Conservation (phyloP, 140 eudicot species). For the Cichorium intybus region DNA sequence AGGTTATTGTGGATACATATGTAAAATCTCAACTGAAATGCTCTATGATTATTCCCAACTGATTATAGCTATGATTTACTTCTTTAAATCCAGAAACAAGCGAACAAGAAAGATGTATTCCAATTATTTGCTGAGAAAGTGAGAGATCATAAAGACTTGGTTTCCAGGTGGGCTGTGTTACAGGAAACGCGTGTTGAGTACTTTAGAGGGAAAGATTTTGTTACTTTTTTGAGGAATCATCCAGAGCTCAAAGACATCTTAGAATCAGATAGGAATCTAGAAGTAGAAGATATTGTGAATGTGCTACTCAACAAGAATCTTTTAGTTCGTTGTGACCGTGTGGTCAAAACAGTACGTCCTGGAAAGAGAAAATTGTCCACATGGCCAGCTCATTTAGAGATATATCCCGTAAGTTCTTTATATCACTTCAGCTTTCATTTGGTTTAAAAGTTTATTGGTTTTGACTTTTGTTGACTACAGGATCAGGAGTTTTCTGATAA, state of each 20-base stretch:
- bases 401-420: slow-evolving; percentile 64
- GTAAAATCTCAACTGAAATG: slow-evolving; percentile 1
- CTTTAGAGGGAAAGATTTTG: slow-evolving; percentile 95
- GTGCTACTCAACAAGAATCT: slow-evolving; percentile 73
- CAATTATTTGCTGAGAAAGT: slow-evolving; percentile 95
- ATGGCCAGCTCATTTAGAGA: slow-evolving; percentile 98
- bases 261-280: slow-evolving; percentile 74
- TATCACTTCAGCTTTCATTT: not conserved
- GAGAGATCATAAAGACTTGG: slow-evolving; percentile 91
- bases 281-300: slow-evolving; percentile 83
- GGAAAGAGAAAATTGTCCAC: slow-evolving; percentile 95
- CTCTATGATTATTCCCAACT: not conserved
- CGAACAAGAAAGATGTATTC: slow-evolving; percentile 80
- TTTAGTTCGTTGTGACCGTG: slow-evolving; percentile 94
- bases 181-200: slow-evolving; percentile 99
- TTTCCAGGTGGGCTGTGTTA: slow-evolving; percentile 97
- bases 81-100: slow-evolving; percentile 65
- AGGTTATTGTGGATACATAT: not conserved
- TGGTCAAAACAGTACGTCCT: slow-evolving; percentile 95
- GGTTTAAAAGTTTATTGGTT: not conserved
- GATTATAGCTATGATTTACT: not conserved
- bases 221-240: slow-evolving; percentile 81
- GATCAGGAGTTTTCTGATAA: slow-evolving; percentile 83
- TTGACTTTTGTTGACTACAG: slow-evolving; percentile 40
- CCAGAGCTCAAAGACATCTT: slow-evolving; percentile 82